A percentile compares a stretch with the other conserved stretches of the same genome.
These are phyloP conservation scores for Colletotrichum phormii DNA, from an alignment of 2,329 filamentous ascomycete species.

Conservation along the genomic window DNA sequence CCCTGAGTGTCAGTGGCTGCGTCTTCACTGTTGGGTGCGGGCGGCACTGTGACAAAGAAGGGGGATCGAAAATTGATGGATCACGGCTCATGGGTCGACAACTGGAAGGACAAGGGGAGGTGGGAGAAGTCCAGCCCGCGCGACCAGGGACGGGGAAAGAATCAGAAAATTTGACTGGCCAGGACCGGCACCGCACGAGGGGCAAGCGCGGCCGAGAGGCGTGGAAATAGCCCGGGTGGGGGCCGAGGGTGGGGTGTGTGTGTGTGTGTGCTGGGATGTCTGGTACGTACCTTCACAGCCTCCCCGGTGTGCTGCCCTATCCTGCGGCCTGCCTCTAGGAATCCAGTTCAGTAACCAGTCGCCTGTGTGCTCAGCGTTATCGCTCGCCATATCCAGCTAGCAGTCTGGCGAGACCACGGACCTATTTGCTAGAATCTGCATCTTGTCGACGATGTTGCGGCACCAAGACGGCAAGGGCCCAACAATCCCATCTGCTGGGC, in stretches of 20 bases:
- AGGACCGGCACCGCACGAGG: conserved; percentile 3
- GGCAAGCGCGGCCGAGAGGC: not conserved
- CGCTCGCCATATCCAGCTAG: not conserved
- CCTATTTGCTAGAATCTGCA: not conserved
- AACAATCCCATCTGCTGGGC: not conserved
- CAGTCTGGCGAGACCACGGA: not conserved
- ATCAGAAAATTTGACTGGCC: conserved; percentile 8
- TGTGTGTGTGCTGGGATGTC: not conserved
- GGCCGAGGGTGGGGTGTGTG: not conserved
- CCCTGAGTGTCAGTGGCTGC: too few relatives aligned
- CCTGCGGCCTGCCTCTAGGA: not conserved
- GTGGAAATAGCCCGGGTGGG: conserved; percentile 15
- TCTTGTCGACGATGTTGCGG: not conserved
- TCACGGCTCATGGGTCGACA: not conserved
- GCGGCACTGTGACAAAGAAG: not conserved
- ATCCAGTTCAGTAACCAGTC: not conserved
- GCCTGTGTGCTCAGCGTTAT: not conserved
- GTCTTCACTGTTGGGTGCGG: not conserved
- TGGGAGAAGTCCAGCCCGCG: conserved; percentile 21
- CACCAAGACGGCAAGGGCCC: not conserved
- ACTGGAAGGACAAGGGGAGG: conserved; percentile 5
- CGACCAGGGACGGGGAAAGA: not conserved
- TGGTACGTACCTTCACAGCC: not conserved
- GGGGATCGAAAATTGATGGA: not conserved
- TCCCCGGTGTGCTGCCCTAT: not conserved